Evolutionary conservation across 495 filamentous ascomycete genomes (phyloP), one percentile per base, ranked within the genome.

Genomic region (Trichoderma parareesei): DNA sequence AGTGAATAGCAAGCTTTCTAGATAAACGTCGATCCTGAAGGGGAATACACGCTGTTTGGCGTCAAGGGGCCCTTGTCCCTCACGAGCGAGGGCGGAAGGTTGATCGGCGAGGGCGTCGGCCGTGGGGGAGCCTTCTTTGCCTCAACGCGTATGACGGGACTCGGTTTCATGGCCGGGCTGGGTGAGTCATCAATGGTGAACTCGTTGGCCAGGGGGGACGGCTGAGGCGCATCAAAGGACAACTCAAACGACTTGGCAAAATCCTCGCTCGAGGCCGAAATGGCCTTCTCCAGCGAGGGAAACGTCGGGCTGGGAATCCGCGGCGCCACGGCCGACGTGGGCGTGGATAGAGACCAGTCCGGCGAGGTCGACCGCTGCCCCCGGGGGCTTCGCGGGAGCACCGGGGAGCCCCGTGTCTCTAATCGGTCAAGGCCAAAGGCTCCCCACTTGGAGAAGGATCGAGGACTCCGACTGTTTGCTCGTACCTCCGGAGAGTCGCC

Each of bases 1-100:
- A 46, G 43, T 13, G 53, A 33, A 62, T 53, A 48, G 43, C 33
- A 57, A 65, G 7, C 9, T 27, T 18, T 38, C 64, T 46, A 72
- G 46, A 74, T 68, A 61, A 74, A 71, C 2, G 68, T 71, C 48
- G 67, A 69, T 18, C 72, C 40, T 37, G 61, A 46, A 66, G 69
- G 70, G 18, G 60, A 59, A 68, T 74, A 68, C 62, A 70, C 63
- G 65, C 66, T 66, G 35, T 20, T 60, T 10, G 44, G 27, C 59
- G 43, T 63, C 37, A 63, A 48, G 10, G 40, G 42, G 42, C 42
- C 42, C 42, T 63, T 63, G 5, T 42, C 16, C 38, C 35, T 27
- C 2, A 27, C 33, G 11, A 40, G 59, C 18, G 60, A 62, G 4
- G 38, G 38, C 8, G 61, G 38, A 16, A 63, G 20, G 43, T 42